These are phyloP conservation scores for Mangifera indica DNA, from an alignment of 345 rosid genomes.

Conservation along the genomic window DNA sequence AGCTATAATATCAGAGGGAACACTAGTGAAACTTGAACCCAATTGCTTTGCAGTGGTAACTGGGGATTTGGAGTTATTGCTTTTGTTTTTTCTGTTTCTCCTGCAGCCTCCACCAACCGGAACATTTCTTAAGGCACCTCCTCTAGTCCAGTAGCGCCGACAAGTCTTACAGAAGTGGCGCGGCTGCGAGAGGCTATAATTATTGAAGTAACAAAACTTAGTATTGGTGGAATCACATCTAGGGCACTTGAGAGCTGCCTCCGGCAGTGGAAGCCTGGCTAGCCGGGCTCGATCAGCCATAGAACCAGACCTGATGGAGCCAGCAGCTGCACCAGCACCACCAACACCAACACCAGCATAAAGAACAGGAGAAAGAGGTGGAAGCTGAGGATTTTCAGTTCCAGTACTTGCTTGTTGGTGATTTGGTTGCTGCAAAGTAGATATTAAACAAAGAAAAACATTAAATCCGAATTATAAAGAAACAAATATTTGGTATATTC, in stretches of 20 bases:
- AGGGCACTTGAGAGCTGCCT: conserved; percentile 61
- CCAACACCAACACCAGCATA: conserved; percentile 25
- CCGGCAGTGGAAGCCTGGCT: conserved; percentile 63
- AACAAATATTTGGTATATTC: conserved; percentile 45
- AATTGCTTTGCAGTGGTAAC: conserved; percentile 31
- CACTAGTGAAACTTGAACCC: conserved; percentile 34
- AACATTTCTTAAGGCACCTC: conserved; percentile 69
- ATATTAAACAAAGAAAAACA: not conserved
- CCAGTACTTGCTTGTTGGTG: conserved; percentile 29
- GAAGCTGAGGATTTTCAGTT: conserved; percentile 45
- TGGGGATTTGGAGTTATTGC: conserved; percentile 39
- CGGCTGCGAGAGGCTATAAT: conserved; percentile 76
- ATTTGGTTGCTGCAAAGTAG: conserved; percentile 42
- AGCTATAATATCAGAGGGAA: conserved; percentile 38
- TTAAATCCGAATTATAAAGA: conserved; percentile 18
- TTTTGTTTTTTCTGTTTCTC: conserved; percentile 61
- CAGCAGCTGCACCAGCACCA: conserved; percentile 22
- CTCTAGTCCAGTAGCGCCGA: conserved; percentile 82
- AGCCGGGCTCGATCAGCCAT: conserved; percentile 69
- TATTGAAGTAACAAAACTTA: conserved; percentile 83
- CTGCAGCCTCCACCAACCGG: conserved; percentile 85
- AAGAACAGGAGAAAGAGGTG: conserved; percentile 41
- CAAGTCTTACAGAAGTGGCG: conserved; percentile 84
- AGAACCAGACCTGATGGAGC: conserved; percentile 56
- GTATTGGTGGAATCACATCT: conserved; percentile 78